These are phyloP conservation scores for Alternaria arbusti DNA, from an alignment of 2,329 filamentous ascomycete species.

Conservation along the genomic window DNA sequence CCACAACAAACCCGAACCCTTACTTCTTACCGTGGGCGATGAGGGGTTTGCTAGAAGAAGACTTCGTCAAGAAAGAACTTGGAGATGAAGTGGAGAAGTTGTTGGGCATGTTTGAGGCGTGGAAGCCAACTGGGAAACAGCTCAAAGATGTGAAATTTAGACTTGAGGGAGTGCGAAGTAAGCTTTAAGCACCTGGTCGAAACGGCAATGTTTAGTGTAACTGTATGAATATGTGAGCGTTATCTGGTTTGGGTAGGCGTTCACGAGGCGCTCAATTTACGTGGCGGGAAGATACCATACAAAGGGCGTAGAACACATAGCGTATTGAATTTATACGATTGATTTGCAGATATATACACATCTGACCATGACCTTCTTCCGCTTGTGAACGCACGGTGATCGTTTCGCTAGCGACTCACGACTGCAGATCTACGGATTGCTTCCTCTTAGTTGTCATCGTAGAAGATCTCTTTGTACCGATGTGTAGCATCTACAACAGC, in stretches of 20 bases:
- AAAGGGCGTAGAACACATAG: background rate
- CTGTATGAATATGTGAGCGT: background rate
- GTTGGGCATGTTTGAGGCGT: constrained; percentile 87
- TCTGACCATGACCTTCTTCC: background rate
- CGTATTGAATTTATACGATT: background rate
- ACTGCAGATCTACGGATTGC: too few relatives aligned
- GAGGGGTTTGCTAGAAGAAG: constrained; percentile 89
- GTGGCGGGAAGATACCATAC: background rate
- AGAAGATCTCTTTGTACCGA: constrained; percentile 81
- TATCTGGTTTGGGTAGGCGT: background rate
- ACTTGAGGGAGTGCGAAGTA: constrained; percentile 88
- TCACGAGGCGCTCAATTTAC: background rate
- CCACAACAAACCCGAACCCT: constrained; percentile 68
- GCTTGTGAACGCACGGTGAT: too few relatives aligned
- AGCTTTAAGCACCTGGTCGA: constrained; percentile 58
- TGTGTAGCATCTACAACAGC: constrained; percentile 87
- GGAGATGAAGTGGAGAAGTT: constrained; percentile 78
- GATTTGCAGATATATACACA: background rate
- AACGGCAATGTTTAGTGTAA: background rate
- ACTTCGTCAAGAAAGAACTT: constrained; percentile 83
- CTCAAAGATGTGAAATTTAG: constrained; percentile 96
- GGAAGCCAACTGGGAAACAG: constrained; percentile 88
- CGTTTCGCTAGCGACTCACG: too few relatives aligned
- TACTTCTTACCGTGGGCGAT: constrained; percentile 96
- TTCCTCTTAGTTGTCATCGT: constrained; percentile 58